Evolutionary conservation across 345 rosid genomes (phyloP), one percentile per base, ranked within the genome.

Genomic region (Acer campestre): DNA sequence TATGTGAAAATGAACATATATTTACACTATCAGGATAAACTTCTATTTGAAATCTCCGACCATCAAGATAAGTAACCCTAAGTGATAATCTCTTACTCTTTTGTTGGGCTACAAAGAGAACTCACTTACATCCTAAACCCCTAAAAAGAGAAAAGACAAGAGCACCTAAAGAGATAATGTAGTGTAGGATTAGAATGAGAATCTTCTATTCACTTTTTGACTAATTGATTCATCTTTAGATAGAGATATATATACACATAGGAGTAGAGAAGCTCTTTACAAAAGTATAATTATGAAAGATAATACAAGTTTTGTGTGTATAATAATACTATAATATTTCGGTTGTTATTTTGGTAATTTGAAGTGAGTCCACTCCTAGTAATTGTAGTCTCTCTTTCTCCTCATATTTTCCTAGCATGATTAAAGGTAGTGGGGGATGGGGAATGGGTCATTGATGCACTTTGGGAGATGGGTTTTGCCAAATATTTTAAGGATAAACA

Each of bases 381-480:
- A 35, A 4, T 56, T 67, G 77, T 31, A 56, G 66, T 69, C 65
- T 29, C 31, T 38, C 85, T 55, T 70, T 70, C 76, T 79, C 75
- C 79, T 64, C 66, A 78, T 53, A 84, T 85, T 85, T 83, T 65
- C 17, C 58, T 62, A 76, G 68, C 85, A 85, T 82, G 79, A 80
- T 80, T 61, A 77, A 18, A 61, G 84, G 64, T 23, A 59, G 75
- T 75, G 86, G 85, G 70, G 70, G 61, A 51, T 63, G 76, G 75
- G 68, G 48, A 27, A 75, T 29, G 80, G 78, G 80, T 59, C 82
- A 70, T 65, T 79, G 61, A 76, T 73, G 81, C 77, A 81, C 82
- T 61, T 73, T 63, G 70, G 35, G 72, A 31, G 75, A 51, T 61
- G 61, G 67, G 76, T 31, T 68, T 70, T 29, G 31, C 25, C 63